A percentile compares a stretch with the other conserved stretches of the same genome.
phyloP scores from a whole-genome alignment of 2,329 filamentous ascomycete species.

The Sarocladium oryzae region DNA sequence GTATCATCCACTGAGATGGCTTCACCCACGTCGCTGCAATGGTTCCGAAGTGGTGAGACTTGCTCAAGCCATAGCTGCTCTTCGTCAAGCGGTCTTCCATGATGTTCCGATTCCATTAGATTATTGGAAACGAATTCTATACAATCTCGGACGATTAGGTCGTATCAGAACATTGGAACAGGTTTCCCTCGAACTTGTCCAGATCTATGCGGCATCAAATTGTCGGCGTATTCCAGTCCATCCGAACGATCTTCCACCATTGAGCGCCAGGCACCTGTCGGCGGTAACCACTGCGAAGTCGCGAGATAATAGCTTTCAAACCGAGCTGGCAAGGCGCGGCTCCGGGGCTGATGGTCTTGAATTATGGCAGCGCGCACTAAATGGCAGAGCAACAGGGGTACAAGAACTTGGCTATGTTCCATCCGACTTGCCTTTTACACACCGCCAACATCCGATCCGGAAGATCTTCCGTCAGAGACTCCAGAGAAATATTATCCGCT shows the following conservation, averaged over 20 bases:
- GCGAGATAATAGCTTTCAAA: too few relatives aligned
- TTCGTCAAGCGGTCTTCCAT: conserved; percentile 11
- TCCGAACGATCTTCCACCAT: conserved; percentile 32
- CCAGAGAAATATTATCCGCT: conserved; percentile 35
- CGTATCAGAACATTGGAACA: conserved; percentile 39
- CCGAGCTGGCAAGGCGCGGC: background rate
- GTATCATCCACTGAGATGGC: conserved; percentile 19
- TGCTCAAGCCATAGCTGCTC: background rate
- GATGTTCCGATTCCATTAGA: conserved; percentile 27
- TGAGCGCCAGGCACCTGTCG: background rate
- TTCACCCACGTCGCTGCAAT: conserved; percentile 12
- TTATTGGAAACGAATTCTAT: conserved; percentile 38
- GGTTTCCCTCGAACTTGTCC: conserved; percentile 35
- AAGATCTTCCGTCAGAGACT: conserved; percentile 36
- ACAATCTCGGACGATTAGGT: conserved; percentile 35
- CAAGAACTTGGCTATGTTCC: conserved; percentile 21
- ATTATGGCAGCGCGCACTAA: background rate
- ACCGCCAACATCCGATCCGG: conserved; percentile 39
- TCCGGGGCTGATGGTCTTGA: background rate
- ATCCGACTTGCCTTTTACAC: conserved; percentile 34
- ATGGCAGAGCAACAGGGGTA: background rate
- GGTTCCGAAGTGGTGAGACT: conserved; percentile 11
- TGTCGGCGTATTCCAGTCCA: conserved; percentile 36
- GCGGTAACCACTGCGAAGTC: too few relatives aligned
- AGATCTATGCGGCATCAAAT: conserved; percentile 27